Evolutionary conservation across 495 filamentous ascomycete genomes (phyloP).

Genomic region (Annulohypoxylon maeteangense): DNA sequence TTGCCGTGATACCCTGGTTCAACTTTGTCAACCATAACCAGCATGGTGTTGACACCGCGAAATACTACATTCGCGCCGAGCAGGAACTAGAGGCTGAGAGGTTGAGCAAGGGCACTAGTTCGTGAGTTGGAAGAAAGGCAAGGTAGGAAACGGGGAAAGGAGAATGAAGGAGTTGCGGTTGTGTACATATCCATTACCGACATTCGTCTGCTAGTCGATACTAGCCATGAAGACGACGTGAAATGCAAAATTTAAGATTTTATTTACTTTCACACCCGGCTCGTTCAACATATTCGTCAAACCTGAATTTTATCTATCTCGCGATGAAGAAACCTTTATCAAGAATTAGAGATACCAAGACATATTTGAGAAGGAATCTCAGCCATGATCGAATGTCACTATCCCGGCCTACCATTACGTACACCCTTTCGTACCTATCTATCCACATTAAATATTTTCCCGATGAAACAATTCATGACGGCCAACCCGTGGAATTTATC

Average conservation of each 20-base stretch:
- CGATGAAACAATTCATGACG: conserved; percentile 34
- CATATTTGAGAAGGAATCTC: conserved; percentile 7
- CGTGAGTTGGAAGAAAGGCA: conserved; percentile 7
- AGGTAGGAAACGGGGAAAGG: conserved; percentile 18
- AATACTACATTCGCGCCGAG: conserved; percentile 98
- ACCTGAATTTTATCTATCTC: not conserved
- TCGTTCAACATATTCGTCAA: not conserved
- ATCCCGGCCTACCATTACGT: not conserved
- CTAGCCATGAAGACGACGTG: conserved; percentile 4
- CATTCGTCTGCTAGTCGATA: conserved; percentile 21
- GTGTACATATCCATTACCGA: conserved; percentile 34
- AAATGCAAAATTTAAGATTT: conserved; percentile 17
- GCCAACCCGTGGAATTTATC: conserved; percentile 57
- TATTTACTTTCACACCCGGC: not conserved
- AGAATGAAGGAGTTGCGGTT: conserved; percentile 46
- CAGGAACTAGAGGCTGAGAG: conserved; percentile 86
- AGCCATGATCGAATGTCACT: not conserved
- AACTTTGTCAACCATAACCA: conserved; percentile 98
- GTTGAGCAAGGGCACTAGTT: conserved; percentile 42
- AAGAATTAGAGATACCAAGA: not conserved
- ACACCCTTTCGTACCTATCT: conserved; percentile 34
- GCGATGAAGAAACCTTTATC: not conserved
- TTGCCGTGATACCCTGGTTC: conserved; percentile 90
- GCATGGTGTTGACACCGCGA: conserved; percentile 97
- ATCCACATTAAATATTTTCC: not conserved